These are phyloP conservation scores for Seiridium unicorne DNA, from an alignment of 2,329 filamentous ascomycete genomes.

Conservation along the genomic window DNA sequence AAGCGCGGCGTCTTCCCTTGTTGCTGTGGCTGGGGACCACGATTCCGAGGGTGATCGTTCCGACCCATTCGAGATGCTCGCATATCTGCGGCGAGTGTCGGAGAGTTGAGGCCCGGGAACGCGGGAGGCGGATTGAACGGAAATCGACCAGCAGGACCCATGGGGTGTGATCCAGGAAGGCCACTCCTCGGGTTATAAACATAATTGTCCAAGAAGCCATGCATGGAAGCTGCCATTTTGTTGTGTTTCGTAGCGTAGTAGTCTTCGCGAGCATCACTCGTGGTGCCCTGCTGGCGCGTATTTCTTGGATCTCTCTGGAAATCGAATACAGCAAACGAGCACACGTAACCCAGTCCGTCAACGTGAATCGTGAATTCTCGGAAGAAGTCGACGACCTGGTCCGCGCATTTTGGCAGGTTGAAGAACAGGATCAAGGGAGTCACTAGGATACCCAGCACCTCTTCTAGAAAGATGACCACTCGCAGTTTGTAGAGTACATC, in stretches of 20 bases:
- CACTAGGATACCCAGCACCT: constrained; percentile 87
- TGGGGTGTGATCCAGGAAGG: constrained; percentile 57
- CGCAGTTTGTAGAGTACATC: constrained; percentile 89
- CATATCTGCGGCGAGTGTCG: constrained; percentile 55
- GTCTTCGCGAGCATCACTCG: constrained; percentile 75
- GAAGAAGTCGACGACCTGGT: constrained; percentile 96
- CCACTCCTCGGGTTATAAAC: constrained; percentile 70
- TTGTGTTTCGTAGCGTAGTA: constrained; percentile 95
- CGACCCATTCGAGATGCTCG: constrained; percentile 47
- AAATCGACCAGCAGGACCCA: constrained; percentile 46
- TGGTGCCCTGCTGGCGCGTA: constrained; percentile 34
- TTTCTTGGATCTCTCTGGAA: constrained; percentile 77
- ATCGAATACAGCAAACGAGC: constrained; percentile 95
- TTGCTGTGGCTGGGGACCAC: constrained; percentile 34
- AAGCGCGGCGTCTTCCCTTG: constrained; percentile 40
- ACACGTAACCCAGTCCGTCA: constrained; percentile 92
- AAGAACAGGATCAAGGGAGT: constrained; percentile 87
- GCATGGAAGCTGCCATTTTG: constrained; percentile 97
- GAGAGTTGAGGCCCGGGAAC: constrained; percentile 70
- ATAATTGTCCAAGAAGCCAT: constrained; percentile 93
- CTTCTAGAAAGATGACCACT: constrained; percentile 86
- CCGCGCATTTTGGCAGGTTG: constrained; percentile 82
- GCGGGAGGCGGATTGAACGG: constrained; percentile 74
- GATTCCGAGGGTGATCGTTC: constrained; percentile 43
- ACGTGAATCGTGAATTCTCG: constrained; percentile 97